Conservation (phyloP, 257 asterid genomes). For the Gardenia jasminoides region DNA sequence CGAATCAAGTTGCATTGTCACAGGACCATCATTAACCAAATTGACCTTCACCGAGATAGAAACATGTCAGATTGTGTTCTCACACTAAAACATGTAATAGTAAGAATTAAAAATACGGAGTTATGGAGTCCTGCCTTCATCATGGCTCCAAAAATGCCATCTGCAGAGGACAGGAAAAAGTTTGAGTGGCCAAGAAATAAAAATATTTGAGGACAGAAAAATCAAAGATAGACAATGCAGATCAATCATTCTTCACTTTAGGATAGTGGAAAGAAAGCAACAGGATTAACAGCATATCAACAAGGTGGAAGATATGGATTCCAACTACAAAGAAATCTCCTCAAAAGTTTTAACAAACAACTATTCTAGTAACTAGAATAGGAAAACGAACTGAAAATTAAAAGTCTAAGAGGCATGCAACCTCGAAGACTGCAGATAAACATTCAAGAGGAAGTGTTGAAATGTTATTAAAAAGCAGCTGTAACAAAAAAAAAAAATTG, state of each 20-base stretch:
- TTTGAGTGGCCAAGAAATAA: not conserved
- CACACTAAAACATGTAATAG: not conserved
- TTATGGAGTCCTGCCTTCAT: slow-evolving; percentile 63
- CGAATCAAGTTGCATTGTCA: slow-evolving; percentile 91
- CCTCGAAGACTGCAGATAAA: not conserved
- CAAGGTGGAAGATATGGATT: not conserved
- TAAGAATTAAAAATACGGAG: slow-evolving; percentile 10
- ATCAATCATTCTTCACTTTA: not conserved
- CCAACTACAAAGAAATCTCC: not conserved
- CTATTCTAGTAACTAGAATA: not conserved
- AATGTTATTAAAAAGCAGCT: not conserved
- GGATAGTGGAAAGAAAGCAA: not conserved
- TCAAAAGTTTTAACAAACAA: not conserved
- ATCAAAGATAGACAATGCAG: not conserved
- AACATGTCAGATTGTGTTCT: slow-evolving; percentile 4
- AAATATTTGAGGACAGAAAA: not conserved
- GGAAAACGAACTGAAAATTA: not conserved
- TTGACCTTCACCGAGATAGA: slow-evolving; percentile 50
- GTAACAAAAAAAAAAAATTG: slow-evolving; percentile 5
- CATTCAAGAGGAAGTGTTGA: not conserved
- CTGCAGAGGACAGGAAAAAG: slow-evolving; percentile 31
- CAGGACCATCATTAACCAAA: slow-evolving; percentile 91
- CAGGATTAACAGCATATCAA: not conserved
- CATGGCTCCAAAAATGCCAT: slow-evolving; percentile 92
- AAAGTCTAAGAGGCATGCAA: not conserved